Evolutionary conservation across 108 stramenopile species (phyloP), one percentile per base, ranked within the genome.

Genomic region (Cyclotella cryptica): DNA sequence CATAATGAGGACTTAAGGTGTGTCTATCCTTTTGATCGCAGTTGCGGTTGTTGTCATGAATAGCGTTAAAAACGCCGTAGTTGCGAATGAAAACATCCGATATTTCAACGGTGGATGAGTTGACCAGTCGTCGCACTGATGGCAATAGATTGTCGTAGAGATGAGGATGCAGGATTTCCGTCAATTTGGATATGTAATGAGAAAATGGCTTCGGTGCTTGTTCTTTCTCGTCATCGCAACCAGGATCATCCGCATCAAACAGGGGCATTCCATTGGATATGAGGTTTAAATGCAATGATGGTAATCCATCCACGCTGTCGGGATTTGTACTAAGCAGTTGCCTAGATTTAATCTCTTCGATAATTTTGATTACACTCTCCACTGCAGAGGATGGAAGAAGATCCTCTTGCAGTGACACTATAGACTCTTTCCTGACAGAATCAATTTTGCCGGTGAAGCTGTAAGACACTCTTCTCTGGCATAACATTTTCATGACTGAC

Each of bases 51-150:
- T 40, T 59, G 26, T 76, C 44, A 42, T 55, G 26, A 21, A 14
- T 17, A 45, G 47, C 58, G 0, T 47, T 27, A 0, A 18, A 62
- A 45, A 65, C 19, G 53, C 91, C 91, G 72, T 92, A 92, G 43
- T 87, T 79, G 44, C 91, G 88, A 40, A 92, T 62, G 46, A 92
- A 92, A 10, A 92, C 74, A 66, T 92, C 91, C 8, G 88, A 89
- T 3, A 92, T 85, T 53, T 81, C 69, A 15, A 90, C 75, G 11
- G 67, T 67, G 1, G 68, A 30, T 3, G 85, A 73, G 12, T 81
- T 69, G 52, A 66, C 39, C 14, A 85, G n/a, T 57, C 63, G 53
- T 61, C 58, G 52, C 17, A 81, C 84, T 15, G 45, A 28, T 11
- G 89, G 89, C 7, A 92, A 72, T 12, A 92, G 75, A 22, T 66